Conservation (phyloP, 139 green algal species). For the Tetraselmis striata region DNA sequence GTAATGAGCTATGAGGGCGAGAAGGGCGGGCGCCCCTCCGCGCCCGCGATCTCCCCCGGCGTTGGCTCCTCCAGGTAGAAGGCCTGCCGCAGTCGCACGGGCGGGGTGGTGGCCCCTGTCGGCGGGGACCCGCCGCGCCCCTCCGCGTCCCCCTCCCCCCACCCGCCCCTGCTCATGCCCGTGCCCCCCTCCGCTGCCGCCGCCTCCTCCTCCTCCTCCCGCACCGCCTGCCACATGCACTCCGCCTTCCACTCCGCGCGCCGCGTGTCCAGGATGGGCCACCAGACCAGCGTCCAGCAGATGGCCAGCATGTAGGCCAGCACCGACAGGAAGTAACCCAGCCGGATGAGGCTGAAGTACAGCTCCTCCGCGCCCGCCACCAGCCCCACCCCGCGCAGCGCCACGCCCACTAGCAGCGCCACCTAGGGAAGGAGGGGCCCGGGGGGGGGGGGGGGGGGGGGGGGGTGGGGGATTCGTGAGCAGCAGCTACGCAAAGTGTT, state of each 20-base stretch:
- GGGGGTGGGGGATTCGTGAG: too few relatives aligned
- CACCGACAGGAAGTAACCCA: not conserved
- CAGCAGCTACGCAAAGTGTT: too few relatives aligned
- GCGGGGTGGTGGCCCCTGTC: too few relatives aligned
- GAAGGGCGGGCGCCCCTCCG: not conserved
- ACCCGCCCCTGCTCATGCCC: not conserved
- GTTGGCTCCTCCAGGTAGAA: not conserved
- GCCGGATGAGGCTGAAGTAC: not conserved
- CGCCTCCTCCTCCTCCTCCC: not conserved
- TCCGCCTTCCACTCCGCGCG: not conserved
- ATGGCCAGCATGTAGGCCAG: not conserved
- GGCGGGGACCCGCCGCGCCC: too few relatives aligned
- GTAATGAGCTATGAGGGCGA: too few relatives aligned
- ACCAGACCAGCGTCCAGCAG: not conserved
- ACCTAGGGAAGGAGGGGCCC: not conserved
- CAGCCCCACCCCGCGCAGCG: not conserved
- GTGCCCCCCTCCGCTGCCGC: not conserved
- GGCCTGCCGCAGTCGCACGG: not conserved
- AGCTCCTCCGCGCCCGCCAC: not conserved
- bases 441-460: too few relatives aligned
- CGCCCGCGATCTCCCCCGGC: not conserved
- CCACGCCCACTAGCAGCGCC: not conserved
- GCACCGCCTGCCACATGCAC: not conserved
- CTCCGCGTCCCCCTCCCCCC: too few relatives aligned
- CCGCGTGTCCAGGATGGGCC: not conserved